Percentiles rank a stretch among this genome's conserved stretches.
These are phyloP conservation scores for Populus ilicifolia DNA, from an alignment of 345 rosid genomes.

Conservation along the genomic window DNA sequence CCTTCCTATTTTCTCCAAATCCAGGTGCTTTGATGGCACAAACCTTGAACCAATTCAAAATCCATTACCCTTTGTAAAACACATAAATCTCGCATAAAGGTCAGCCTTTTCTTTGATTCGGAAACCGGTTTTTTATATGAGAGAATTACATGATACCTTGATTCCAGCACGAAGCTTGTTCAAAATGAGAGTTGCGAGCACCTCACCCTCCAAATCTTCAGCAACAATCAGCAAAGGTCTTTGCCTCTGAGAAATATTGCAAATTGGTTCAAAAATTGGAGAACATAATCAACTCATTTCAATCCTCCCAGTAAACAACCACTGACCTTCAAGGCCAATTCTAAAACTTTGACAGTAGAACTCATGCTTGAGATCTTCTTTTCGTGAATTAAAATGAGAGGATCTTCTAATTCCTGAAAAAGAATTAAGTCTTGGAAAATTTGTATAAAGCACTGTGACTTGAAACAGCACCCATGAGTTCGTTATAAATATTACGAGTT, in stretches of 20 bases:
- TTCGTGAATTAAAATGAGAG: slow-evolving; percentile 88
- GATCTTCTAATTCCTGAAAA: slow-evolving; percentile 83
- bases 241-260: slow-evolving; percentile 50
- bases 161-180: slow-evolving; percentile 95
- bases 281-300: not conserved
- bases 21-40: slow-evolving; percentile 98
- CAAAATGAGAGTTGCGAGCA: slow-evolving; percentile 76
- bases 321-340: slow-evolving; percentile 80
- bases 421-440: not conserved
- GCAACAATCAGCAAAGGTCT: slow-evolving; percentile 80
- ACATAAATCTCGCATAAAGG: not conserved
- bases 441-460: not conserved
- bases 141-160: slow-evolving; percentile 45
- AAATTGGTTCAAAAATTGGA: slow-evolving; percentile 1
- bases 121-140: not conserved
- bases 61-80: not conserved
- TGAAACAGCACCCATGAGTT: not conserved
- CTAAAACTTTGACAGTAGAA: slow-evolving; percentile 74
- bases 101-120: not conserved
- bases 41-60: slow-evolving; percentile 38
- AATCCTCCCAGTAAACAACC: not conserved
- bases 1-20: slow-evolving; percentile 92
- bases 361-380: slow-evolving; percentile 78
- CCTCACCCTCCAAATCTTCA: slow-evolving; percentile 92
- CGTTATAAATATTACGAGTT: not conserved